Evolutionary conservation across 352 stramenopile genomes (phyloP).

Genomic region (Aphanomyces stellatus): DNA sequence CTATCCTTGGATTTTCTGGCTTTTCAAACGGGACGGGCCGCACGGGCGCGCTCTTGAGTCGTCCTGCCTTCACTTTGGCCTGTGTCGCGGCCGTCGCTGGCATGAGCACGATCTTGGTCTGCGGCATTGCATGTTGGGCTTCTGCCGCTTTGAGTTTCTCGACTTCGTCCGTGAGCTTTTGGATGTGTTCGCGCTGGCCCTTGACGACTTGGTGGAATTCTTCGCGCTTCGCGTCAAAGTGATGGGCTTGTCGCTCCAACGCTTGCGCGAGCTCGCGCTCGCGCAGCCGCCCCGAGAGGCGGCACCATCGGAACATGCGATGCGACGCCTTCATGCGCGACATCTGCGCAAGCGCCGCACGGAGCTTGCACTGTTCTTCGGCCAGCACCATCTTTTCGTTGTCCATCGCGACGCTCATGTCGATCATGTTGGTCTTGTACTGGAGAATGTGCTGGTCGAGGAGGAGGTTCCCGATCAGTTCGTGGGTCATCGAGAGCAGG

Average conservation of each 20-base stretch:
- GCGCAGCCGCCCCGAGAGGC: slow-evolving; percentile 2
- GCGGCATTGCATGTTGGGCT: neutral
- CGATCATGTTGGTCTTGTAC: slow-evolving; percentile 19
- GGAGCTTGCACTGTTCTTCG: slow-evolving; percentile 13
- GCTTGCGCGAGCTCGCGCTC: neutral
- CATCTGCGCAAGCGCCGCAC: slow-evolving; percentile 6
- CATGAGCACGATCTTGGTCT: slow-evolving; percentile 5
- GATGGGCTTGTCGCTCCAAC: neutral
- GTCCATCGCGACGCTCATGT: slow-evolving; percentile 12
- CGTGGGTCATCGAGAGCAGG: neutral
- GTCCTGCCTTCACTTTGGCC: neutral
- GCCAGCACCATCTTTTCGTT: slow-evolving; percentile 16
- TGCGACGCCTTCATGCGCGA: slow-evolving; percentile 6
- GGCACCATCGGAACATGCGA: slow-evolving; percentile 11
- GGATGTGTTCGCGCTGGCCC: neutral
- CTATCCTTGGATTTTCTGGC: neutral
- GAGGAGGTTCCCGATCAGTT: slow-evolving; percentile 10
- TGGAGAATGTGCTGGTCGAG: neutral
- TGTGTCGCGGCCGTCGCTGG: neutral
- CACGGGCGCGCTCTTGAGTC: neutral
- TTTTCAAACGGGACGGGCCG: neutral
- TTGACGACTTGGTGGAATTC: slow-evolving; percentile 10
- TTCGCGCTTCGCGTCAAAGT: slow-evolving; percentile 5
- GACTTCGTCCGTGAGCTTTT: neutral
- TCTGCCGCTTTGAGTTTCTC: neutral